Percentiles rank a stretch among this genome's conserved stretches.
These are phyloP conservation scores for Trichoderma polysporum DNA, from an alignment of 2,329 filamentous ascomycete genomes.

Conservation along the genomic window DNA sequence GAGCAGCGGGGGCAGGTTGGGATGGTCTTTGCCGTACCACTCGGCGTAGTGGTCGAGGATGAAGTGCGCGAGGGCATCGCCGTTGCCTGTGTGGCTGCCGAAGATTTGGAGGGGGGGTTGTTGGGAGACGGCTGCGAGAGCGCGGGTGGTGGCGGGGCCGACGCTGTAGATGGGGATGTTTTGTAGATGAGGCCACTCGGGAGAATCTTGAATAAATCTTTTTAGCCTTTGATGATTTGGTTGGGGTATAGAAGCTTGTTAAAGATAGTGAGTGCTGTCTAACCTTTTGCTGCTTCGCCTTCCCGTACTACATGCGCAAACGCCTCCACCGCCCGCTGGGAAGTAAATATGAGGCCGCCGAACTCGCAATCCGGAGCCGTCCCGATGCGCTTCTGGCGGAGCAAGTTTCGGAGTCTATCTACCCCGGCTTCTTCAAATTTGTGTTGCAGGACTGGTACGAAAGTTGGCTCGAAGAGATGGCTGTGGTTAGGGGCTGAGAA, in stretches of 20 bases:
- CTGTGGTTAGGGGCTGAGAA: slow-evolving; percentile 48
- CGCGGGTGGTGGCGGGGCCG: slow-evolving; percentile 75
- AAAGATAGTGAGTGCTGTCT: too few relatives aligned
- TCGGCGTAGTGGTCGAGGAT: slow-evolving; percentile 75
- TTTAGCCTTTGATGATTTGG: too few relatives aligned
- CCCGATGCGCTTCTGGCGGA: slow-evolving; percentile 47
- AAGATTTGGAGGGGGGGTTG: slow-evolving; percentile 60
- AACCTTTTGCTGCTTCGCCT: not conserved
- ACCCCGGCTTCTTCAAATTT: slow-evolving; percentile 62
- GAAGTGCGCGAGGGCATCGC: slow-evolving; percentile 72
- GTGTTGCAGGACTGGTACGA: slow-evolving; percentile 77
- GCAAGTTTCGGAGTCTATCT: slow-evolving; percentile 49
- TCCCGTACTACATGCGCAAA: slow-evolving; percentile 64
- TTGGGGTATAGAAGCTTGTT: too few relatives aligned
- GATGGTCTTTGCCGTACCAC: slow-evolving; percentile 44
- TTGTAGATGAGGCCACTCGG: slow-evolving; percentile 53
- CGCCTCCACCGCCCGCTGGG: slow-evolving; percentile 78
- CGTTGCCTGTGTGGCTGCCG: slow-evolving; percentile 81
- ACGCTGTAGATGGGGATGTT: slow-evolving; percentile 71
- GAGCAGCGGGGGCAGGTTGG: slow-evolving; percentile 62
- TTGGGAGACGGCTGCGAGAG: slow-evolving; percentile 58
- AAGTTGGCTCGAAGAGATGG: slow-evolving; percentile 59
- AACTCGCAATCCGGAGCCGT: slow-evolving; percentile 47
- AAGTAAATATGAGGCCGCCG: slow-evolving; percentile 81
- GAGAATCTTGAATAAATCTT: too few relatives aligned